Base-by-base conservation (phyloP, 345 rosid genomes). In the Syzygium jambos region DNA sequence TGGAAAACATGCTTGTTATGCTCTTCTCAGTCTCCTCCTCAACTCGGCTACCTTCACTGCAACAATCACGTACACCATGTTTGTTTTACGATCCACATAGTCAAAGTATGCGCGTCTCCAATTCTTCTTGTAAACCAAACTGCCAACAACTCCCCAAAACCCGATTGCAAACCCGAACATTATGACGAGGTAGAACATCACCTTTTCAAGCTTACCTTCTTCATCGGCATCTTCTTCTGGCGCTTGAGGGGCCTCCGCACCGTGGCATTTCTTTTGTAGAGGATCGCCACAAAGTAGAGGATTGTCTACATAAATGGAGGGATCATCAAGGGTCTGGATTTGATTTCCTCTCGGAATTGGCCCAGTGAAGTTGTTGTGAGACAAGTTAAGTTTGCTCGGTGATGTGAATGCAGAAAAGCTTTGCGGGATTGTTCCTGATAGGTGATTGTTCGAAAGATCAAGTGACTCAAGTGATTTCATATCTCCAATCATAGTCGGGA, bases 91-190 rank as follows among this genome's bases (percentile, higher is more conserved):
- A 22, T 87, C 86, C 10, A 43, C 38, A 52, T 17, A 84, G 29
- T 30, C 9, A 52, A 87, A 85, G 52, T 84, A 88, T 15, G 85
- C 12, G 2, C 9, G 21, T 77, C 89, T 88, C 89, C 87, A 85
- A 13, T 63, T 63, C 55, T 73, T 88, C 34, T 88, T 88, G 73
- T 52, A 41, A 29, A 88, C 53, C 86, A 88, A 77, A 54, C 15
- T 21, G 11, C 85, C 89, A 52, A 52, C 9, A 7, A 88, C 86
- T 49, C 73, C 87, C 89, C 89, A 68, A 41, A 88, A 84, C 38
- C 89, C 86, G 21, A 41, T 63, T 22, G 46, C 84, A 21, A 63
- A 85, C 19, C 89, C 68, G 2, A 38, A 29, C 73, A 65, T 53
- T 22, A 68, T 43, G 11, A 34, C 43, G 38, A 54, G 21, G 59